Conservation (phyloP, 345 rosid genomes). For the Salix exigua region DNA sequence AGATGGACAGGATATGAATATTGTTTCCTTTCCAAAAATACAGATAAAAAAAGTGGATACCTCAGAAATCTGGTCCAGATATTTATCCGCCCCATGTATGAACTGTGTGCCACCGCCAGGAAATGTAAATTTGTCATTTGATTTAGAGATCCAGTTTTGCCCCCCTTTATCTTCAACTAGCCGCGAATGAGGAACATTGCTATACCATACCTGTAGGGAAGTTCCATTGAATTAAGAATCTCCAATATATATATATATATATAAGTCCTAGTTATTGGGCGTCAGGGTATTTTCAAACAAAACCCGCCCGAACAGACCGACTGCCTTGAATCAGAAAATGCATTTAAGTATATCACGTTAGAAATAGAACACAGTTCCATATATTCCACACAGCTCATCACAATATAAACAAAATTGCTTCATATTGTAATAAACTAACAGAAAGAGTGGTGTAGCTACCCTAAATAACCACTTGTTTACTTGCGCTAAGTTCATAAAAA, state of each 20-base stretch:
- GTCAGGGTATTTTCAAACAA: neutral
- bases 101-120: conserved; percentile 99
- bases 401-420: neutral
- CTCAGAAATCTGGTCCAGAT: conserved; percentile 81
- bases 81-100: conserved; percentile 90
- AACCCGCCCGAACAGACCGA: neutral
- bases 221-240: conserved; percentile 7
- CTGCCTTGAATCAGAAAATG: neutral
- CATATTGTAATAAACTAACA: neutral
- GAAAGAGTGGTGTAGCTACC: neutral
- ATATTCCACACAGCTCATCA: neutral
- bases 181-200: conserved; percentile 79
- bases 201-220: conserved; percentile 69
- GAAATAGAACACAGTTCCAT: neutral
- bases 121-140: conserved; percentile 78
- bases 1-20: conserved; percentile 1
- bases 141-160: conserved; percentile 82
- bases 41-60: conserved; percentile 26
- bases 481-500: neutral
- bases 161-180: conserved; percentile 95
- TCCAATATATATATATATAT: neutral
- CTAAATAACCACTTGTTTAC: neutral
- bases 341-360: neutral
- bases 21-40: neutral
- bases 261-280: neutral